These are phyloP conservation scores for Neonectria magnoliae DNA, from an alignment of 2,329 filamentous ascomycete genomes.

Conservation along the genomic window DNA sequence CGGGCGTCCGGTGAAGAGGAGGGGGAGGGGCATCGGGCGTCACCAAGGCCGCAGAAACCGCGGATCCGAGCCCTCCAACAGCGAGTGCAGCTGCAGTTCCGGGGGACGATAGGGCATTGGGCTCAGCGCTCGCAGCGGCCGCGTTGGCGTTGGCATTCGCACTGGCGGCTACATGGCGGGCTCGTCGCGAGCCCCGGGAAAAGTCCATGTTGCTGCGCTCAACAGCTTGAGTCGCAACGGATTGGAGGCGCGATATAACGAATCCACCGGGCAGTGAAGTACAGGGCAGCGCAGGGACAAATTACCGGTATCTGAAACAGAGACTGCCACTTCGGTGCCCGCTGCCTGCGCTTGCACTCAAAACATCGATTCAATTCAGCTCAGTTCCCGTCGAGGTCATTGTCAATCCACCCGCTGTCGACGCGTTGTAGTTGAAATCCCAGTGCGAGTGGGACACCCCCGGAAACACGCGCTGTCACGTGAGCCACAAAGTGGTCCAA, in stretches of 20 bases:
- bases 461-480: conserved; percentile 19
- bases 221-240: background rate
- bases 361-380: background rate
- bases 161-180: conserved; percentile 44
- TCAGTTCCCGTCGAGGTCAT: background rate
- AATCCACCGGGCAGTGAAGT: too few species aligned
- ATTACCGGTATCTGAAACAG: background rate
- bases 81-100: conserved; percentile 31
- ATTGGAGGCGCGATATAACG: background rate
- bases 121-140: conserved; percentile 10
- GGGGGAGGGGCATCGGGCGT: conserved; percentile 38
- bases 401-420: background rate
- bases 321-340: background rate
- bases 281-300: background rate
- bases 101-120: conserved; percentile 9
- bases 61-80: conserved; percentile 29
- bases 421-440: conserved; percentile 10
- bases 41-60: conserved; percentile 33
- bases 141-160: conserved; percentile 4
- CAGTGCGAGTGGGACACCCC: conserved; percentile 1
- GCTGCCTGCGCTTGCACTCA: background rate
- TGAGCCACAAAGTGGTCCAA: background rate
- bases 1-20: conserved; percentile 40
- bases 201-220: conserved; percentile 39
- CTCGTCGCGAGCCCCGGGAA: conserved; percentile 44